Conservation (phyloP, 768 basidiomycete genomes). For the Gloeopeniophorella convolvens region DNA sequence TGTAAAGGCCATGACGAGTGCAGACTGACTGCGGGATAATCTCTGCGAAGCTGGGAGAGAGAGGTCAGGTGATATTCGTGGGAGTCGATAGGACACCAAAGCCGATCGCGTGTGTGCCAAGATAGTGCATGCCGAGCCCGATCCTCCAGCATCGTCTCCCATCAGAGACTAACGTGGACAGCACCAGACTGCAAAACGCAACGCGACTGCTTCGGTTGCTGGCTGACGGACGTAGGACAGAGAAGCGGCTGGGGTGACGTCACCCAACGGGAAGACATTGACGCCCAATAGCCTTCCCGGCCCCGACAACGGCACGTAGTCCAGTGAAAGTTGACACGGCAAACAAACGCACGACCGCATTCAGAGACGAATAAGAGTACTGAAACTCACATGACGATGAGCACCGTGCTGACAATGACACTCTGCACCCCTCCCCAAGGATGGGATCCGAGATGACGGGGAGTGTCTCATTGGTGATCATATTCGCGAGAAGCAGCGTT, state of each 20-base stretch:
- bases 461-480: conserved; percentile 87
- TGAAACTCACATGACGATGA: conserved; percentile 76
- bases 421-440: conserved; percentile 74
- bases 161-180: too few species aligned
- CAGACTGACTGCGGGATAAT: conserved; percentile 93
- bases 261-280: too few species aligned
- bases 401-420: conserved; percentile 74
- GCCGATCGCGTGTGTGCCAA: too few species aligned
- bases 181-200: too few species aligned
- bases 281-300: too few species aligned
- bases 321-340: neutral
- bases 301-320: too few species aligned
- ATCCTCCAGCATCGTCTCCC: too few species aligned
- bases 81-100: too few species aligned
- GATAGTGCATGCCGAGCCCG: too few species aligned
- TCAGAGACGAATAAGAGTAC: conserved; percentile 1
- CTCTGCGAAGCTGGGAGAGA: conserved; percentile 63
- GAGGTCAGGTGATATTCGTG: conserved; percentile 1
- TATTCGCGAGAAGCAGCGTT: conserved; percentile 78
- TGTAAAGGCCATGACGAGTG: conserved; percentile 81
- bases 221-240: too few species aligned
- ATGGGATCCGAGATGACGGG: conserved; percentile 78
- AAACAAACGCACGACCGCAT: neutral
- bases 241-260: too few species aligned
- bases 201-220: too few species aligned